phyloP scores from a whole-genome alignment of 2,329 filamentous ascomycete genomes.

The Chalara sp. region DNA sequence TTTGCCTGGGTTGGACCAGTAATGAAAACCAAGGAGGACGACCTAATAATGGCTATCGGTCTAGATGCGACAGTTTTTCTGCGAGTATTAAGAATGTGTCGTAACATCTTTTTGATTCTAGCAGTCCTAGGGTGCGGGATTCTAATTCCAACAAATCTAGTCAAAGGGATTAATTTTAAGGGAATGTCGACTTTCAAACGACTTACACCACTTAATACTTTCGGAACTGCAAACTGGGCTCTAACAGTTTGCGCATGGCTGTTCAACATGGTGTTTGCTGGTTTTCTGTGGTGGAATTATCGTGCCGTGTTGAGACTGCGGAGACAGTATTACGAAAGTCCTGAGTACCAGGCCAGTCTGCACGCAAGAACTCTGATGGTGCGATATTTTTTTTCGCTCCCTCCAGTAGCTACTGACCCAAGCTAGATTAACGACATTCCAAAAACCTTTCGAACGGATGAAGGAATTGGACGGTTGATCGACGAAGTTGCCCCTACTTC shows the following conservation, averaged over 20 bases:
- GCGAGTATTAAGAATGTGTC: constrained; percentile 82
- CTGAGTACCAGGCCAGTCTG: constrained; percentile 82
- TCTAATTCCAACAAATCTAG: constrained; percentile 73
- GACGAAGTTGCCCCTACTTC: constrained; percentile 74
- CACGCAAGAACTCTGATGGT: constrained; percentile 69
- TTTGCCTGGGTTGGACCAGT: constrained; percentile 83
- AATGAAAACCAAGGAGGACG: constrained; percentile 67
- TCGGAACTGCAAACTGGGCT: constrained; percentile 47
- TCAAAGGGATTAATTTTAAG: constrained; percentile 32
- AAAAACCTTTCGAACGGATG: constrained; percentile 68
- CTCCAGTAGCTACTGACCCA: constrained; percentile 9
- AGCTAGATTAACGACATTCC: constrained; percentile 77
- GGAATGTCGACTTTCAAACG: constrained; percentile 41
- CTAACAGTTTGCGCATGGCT: constrained; percentile 53
- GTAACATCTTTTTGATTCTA: constrained; percentile 77
- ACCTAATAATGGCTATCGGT: constrained; percentile 75
- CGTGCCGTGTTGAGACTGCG: constrained; percentile 63
- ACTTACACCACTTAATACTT: constrained; percentile 54
- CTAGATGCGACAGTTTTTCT: constrained; percentile 90
- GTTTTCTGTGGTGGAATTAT: constrained; percentile 90
- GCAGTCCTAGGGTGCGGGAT: constrained; percentile 68
- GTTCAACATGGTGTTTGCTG: constrained; percentile 69
- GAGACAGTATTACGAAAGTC: constrained; percentile 73
- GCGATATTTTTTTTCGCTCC: constrained; percentile 17
- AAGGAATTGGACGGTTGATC: constrained; percentile 79